These are phyloP conservation scores for Aspergillus sclerotialis DNA, from an alignment of 2,329 filamentous ascomycete genomes.

Conservation along the genomic window DNA sequence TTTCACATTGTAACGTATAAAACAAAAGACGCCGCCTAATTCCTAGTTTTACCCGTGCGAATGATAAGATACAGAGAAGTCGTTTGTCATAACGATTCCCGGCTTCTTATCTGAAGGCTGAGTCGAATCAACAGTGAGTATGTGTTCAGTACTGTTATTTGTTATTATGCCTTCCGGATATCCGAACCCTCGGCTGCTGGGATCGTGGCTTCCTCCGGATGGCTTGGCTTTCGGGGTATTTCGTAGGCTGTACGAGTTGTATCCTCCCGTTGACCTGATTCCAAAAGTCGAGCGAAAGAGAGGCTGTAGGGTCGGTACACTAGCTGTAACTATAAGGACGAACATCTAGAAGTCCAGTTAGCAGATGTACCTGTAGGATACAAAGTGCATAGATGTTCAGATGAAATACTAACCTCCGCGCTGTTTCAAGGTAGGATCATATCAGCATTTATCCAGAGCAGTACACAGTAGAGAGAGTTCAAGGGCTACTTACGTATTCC, in stretches of 20 bases:
- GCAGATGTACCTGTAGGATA: not conserved
- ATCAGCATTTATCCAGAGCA: not conserved
- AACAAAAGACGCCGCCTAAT: no score
- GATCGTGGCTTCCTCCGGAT: not conserved
- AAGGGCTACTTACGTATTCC: conserved; percentile 12
- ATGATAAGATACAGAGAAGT: not conserved
- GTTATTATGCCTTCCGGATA: not conserved
- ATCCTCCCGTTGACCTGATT: not conserved
- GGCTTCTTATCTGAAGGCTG: not conserved
- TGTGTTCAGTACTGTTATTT: not conserved
- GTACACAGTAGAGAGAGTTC: not conserved
- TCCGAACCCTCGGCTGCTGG: no score
- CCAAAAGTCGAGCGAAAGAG: not conserved
- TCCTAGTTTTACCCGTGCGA: no score
- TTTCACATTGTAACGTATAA: no score
- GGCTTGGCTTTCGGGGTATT: not conserved
- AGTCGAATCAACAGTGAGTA: not conserved
- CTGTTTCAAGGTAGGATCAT: not conserved
- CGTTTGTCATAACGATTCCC: not conserved
- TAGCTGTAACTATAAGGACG: not conserved
- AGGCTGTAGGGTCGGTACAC: not conserved
- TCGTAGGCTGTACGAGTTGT: not conserved
- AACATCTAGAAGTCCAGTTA: not conserved
- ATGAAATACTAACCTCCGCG: not conserved
- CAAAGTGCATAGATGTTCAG: not conserved